phyloP scores from a whole-genome alignment of 2,329 filamentous ascomycete genomes.

The Sporothrix luriei region DNA sequence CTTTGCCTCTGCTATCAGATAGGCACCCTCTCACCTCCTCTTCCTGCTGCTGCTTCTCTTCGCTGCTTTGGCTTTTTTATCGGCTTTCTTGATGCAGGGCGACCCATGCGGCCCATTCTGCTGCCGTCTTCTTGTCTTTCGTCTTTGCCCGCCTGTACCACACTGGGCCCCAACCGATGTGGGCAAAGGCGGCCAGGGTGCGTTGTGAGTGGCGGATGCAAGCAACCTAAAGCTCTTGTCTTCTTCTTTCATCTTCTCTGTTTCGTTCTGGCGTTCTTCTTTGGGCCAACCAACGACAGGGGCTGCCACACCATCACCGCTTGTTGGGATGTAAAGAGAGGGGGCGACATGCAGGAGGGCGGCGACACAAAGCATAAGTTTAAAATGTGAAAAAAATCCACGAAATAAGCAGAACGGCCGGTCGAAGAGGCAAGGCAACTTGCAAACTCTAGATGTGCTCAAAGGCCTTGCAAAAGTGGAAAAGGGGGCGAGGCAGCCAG shows the following conservation, averaged over 20 bases:
- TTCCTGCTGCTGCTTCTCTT: not conserved
- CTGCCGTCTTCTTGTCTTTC: not conserved
- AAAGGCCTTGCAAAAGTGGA: not conserved
- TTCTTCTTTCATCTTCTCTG: conserved; percentile 4
- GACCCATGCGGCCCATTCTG: conserved; percentile 11
- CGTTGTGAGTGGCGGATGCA: conserved; percentile 25
- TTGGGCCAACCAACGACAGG: conserved; percentile 4
- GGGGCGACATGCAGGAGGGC: not conserved
- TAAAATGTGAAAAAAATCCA: not conserved
- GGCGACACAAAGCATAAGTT: not conserved
- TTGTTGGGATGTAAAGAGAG: conserved; percentile 25
- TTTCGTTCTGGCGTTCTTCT: conserved; percentile 13
- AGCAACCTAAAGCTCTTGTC: not conserved
- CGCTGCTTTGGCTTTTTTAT: not conserved
- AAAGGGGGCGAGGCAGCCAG: not conserved
- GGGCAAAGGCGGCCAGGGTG: conserved; percentile 7
- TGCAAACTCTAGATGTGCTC: not conserved
- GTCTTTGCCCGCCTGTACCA: conserved; percentile 6
- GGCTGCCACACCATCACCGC: conserved; percentile 28
- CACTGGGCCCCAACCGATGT: conserved; percentile 16
- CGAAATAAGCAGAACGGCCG: not conserved
- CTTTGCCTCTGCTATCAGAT: conserved; percentile 22
- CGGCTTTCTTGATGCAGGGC: conserved; percentile 6
- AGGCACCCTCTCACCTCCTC: conserved; percentile 10
- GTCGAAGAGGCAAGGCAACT: not conserved